Base-by-base conservation (phyloP, 352 stramenopile genomes). In the Peronospora farinosa region DNA sequence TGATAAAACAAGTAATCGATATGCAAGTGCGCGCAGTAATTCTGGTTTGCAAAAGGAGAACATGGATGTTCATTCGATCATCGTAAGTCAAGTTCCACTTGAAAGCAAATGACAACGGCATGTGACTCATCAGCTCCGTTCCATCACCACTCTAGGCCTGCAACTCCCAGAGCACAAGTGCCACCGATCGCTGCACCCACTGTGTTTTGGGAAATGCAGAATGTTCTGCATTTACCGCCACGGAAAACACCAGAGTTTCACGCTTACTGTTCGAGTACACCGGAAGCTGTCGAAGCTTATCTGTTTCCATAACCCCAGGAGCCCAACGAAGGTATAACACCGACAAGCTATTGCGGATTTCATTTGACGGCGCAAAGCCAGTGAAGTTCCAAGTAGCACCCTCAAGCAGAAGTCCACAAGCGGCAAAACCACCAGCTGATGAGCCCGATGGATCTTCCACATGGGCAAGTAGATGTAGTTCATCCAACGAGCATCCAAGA, bases 181-280 rank as follows among this genome's bases (percentile, higher is more conserved):
- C 84, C 13, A 95, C 78, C 0, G 79, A 85, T 19, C 84, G 81
- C 54, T 95, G 78, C 23, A 88, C 67, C 84, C 84, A 95, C 53
- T 86, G 69, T 43, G 54, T 81, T 39, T 65, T 65, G 15, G 69
- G 60, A 57, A 87, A 88, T 35, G 69, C 43, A 5, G 54, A 32
- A 16, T 67, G 57, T 32, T 88, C 69, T 17, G 70, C 68, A 23
- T 69, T 55, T 1, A 96, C 77, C 1, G 71, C 67, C 32, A 96
- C 82, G 3, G 88, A 89, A 52, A 93, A 93, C 32, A 96, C 67
- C 16, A 96, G 57, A 6, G 70, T 70, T 12, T 85, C 67, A 21
- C 88, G 82, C 23, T 74, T 77, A 51, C 65, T 69, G 54, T 74
- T 93, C 30, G 84, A 72, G 59, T 97, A 97, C 36, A 96, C 78